Percentiles rank a stretch among this genome's conserved stretches.
phyloP scores from a whole-genome alignment of 306 rosid species.

The Citrullus mucosospermus region DNA sequence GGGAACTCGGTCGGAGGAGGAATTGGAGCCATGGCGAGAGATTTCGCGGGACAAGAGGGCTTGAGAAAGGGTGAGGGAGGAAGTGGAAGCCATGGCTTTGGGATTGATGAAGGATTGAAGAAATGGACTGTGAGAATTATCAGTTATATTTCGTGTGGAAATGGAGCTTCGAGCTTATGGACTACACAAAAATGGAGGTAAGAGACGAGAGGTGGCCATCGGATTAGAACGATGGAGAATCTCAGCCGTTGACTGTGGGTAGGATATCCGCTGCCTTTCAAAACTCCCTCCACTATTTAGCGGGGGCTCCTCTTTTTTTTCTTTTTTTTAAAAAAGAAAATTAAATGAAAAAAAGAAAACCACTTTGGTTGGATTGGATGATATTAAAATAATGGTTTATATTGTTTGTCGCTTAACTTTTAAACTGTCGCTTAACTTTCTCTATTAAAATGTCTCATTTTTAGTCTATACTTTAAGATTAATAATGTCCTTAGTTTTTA shows the following conservation, averaged over 20 bases:
- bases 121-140: conserved; percentile 1
- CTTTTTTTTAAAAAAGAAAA: too few relatives aligned
- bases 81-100: conserved; percentile 55
- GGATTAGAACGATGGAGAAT: conserved; percentile 17
- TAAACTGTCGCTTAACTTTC: too few relatives aligned
- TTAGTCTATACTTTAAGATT: background rate
- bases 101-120: conserved; percentile 5
- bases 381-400: background rate
- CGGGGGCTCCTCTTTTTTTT: background rate
- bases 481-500: too few relatives aligned
- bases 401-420: background rate
- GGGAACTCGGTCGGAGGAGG: conserved; percentile 40
- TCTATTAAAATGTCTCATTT: background rate
- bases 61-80: conserved; percentile 69
- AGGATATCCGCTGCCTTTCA: conserved; percentile 39
- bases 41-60: conserved; percentile 55
- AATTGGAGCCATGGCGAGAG: conserved; percentile 32
- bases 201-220: conserved; percentile 21
- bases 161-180: conserved; percentile 24
- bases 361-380: too few relatives aligned
- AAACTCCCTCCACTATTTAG: conserved; percentile 9
- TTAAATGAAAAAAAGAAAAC: too few relatives aligned
- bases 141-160: conserved; percentile 16
- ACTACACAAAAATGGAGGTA: conserved; percentile 21
- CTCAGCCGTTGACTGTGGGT: conserved; percentile 31